Base-by-base conservation (phyloP, 768 basidiomycete species). In the Mrakia gelida region DNA sequence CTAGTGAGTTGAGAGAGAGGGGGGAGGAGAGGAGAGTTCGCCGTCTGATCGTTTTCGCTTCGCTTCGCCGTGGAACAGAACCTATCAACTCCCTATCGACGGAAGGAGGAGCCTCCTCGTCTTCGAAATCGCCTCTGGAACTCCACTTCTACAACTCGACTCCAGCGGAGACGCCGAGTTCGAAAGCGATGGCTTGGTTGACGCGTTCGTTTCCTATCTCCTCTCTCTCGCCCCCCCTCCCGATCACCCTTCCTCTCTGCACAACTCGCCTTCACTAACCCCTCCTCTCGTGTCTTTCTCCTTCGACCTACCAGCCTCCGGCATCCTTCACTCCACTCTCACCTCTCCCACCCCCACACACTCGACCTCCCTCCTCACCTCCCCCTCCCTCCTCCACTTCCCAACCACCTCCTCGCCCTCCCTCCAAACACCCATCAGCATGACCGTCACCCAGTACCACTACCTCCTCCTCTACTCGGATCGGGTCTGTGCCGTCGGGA, bases 391-490 rank as follows among this genome's bases (percentile, higher is more conserved):
- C 75, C 30, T 76, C 6, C 34, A 68, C 70, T 77, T 71, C 16
- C 56, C 45, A 23, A 75, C 74, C 1, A 75, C 74, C 18, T 73
- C 73, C 9, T 56, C 56, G 5, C 61, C 61, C 9, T 63, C 61
- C 10, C 15, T 43, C 21, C 41, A 52, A 71, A 30, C 68, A 2
- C 76, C 76, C n/a, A 52, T 77, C 67, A 43, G 68, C 21, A 71
- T 96, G 82, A 88, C 90, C 15, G 85, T 97, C 75, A 96, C 95
- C 0, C 92, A 96, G 82, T 97, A 92, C 82, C 97, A 99, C 83
- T 93, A 95, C 82, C 85, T 99, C 28, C 84, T 98, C 6, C 86
- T 98, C 7, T 96, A 94, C 85, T 87, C 86, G 61, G 91, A 95
- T 81, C 87, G 91, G 63, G 87, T 98, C 15, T 86, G 90, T 21